Evolutionary conservation across 306 rosid species (phyloP).

Genomic region (Abrus pulchellus): DNA sequence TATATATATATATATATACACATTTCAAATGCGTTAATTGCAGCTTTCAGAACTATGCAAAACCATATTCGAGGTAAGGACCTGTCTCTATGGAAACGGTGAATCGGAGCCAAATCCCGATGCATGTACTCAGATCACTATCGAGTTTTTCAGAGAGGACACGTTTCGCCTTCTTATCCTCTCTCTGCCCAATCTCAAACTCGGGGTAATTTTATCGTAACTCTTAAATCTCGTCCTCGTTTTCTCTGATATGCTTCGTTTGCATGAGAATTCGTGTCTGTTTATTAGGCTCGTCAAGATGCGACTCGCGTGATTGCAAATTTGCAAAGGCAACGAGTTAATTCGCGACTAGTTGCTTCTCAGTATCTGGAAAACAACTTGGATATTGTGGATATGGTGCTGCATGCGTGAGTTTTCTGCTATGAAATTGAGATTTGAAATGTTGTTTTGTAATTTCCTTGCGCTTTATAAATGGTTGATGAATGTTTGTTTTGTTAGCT

Average conservation of each 20-base stretch:
- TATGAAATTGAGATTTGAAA: not conserved
- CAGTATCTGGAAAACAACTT: constrained; percentile 66
- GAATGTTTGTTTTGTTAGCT: constrained; percentile 53
- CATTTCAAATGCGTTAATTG: constrained; percentile 27
- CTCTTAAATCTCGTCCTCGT: not conserved
- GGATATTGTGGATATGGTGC: constrained; percentile 65
- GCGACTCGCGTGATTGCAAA: constrained; percentile 72
- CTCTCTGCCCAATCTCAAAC: constrained; percentile 59
- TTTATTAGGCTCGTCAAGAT: constrained; percentile 62
- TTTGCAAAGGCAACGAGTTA: constrained; percentile 70
- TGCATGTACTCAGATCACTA: constrained; percentile 70
- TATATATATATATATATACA: not conserved
- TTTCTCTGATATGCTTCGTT: not conserved
- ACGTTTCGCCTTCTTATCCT: constrained; percentile 62
- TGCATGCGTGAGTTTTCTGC: constrained; percentile 57
- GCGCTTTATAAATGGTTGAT: not conserved
- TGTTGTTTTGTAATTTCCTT: not conserved
- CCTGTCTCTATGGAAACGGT: constrained; percentile 66
- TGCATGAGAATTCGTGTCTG: not conserved
- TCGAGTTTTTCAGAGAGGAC: constrained; percentile 69
- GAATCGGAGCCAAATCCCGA: constrained; percentile 69
- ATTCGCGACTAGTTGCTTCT: constrained; percentile 61
- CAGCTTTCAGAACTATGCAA: constrained; percentile 61
- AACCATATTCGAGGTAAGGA: constrained; percentile 58
- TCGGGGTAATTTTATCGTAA: constrained; percentile 55